Evolutionary conservation across 371 early-diverging fungal genomes (phyloP).

Genomic region (Umbelopsis sp.): DNA sequence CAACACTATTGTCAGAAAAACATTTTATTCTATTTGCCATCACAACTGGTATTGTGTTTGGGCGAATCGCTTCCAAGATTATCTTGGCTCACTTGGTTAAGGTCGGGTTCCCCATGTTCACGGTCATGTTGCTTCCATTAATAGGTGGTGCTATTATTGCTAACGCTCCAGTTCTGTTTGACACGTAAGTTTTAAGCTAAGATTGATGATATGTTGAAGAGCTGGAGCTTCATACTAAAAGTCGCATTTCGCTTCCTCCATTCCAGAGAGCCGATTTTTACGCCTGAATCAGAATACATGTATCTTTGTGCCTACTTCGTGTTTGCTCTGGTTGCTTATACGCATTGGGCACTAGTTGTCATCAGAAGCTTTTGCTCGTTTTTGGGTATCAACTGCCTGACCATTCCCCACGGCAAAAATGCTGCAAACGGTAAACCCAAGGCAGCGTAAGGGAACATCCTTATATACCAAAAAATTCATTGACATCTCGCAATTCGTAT

Average conservation of each 20-base stretch:
- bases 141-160: slow-evolving; percentile 69
- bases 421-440: slow-evolving; percentile 2
- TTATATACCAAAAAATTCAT: slow-evolving; percentile 6
- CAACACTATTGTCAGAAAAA: slow-evolving; percentile 59
- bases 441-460: neutral
- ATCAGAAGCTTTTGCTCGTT: slow-evolving; percentile 87
- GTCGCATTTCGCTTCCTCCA: neutral
- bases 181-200: slow-evolving; percentile 34
- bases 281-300: slow-evolving; percentile 66
- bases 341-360: slow-evolving; percentile 85
- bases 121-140: slow-evolving; percentile 73
- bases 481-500: neutral
- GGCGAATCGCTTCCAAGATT: slow-evolving; percentile 86
- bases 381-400: slow-evolving; percentile 84
- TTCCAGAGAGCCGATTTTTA: slow-evolving; percentile 66
- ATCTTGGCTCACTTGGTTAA: slow-evolving; percentile 88
- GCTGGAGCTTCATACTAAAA: too few relatives aligned
- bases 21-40: slow-evolving; percentile 75
- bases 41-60: slow-evolving; percentile 82
- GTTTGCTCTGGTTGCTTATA: slow-evolving; percentile 77
- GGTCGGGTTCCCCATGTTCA: slow-evolving; percentile 76
- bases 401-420: slow-evolving; percentile 59
- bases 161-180: slow-evolving; percentile 54
- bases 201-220: too few relatives aligned
- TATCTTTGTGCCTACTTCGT: slow-evolving; percentile 73